A percentile compares a stretch with the other conserved stretches of the same genome.
phyloP scores from a whole-genome alignment of 2,329 filamentous ascomycete genomes.

The Rasamsonia emersonii region DNA sequence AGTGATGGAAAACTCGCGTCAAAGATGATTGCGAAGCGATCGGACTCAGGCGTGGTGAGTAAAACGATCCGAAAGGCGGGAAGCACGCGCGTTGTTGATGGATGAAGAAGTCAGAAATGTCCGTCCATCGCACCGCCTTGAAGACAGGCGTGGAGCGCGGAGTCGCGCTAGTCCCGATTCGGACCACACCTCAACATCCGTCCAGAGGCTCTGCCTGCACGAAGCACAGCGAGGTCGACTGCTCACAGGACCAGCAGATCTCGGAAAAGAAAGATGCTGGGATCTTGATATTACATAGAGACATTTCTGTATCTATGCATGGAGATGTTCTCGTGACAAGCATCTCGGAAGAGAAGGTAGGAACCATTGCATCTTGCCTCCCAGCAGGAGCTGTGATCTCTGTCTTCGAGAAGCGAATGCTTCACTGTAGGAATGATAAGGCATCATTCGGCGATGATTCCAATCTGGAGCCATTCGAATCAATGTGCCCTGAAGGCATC shows the following conservation, averaged over 20 bases:
- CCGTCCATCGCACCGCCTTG: constrained; percentile 28
- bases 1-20: constrained; percentile 19
- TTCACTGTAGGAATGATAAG: too few species aligned
- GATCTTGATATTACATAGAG: too few species aligned
- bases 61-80: constrained; percentile 18
- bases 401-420: too few species aligned
- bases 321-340: too few species aligned
- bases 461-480: too few species aligned
- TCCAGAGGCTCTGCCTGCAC: constrained; percentile 8
- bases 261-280: constrained; percentile 7
- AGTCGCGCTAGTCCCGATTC: constrained; percentile 28
- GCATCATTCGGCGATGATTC: too few species aligned
- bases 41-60: too few species aligned
- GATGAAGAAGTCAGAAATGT: constrained; percentile 35
- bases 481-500: too few species aligned
- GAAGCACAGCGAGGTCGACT: not conserved
- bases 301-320: not conserved
- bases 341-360: not conserved
- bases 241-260: too few species aligned
- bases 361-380: not conserved
- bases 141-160: constrained; percentile 18
- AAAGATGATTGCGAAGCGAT: constrained; percentile 14
- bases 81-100: constrained; percentile 35
- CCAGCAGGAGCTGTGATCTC: too few species aligned
- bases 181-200: constrained; percentile 18